Base-by-base conservation (phyloP, 768 basidiomycete genomes). In the Mycena galericulata region DNA sequence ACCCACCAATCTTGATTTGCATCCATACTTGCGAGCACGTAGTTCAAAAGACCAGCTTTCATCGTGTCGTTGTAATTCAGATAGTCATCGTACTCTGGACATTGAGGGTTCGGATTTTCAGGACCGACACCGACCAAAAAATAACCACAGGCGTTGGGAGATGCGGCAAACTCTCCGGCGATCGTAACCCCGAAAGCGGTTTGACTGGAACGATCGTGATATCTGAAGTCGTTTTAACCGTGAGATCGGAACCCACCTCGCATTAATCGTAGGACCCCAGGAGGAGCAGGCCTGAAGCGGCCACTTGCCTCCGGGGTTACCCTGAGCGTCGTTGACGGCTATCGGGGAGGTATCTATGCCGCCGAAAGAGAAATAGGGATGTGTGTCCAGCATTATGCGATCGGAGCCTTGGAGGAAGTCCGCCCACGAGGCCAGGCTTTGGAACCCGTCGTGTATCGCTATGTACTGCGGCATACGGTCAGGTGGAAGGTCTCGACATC, bases 131-230 rank as follows among this genome's bases (percentile, higher is more conserved):
- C 78, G 2, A 62, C 68, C 27, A 81, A 61, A 63, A 76, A 80
- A 17, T 81, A 70, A 11, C 76, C 92, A 73, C 93, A 93, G 58
- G 88, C 83, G 73, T 91, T 93, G 72, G 83, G 84, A 12, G 88
- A 90, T 2, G 84, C 84, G 58, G 91, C 88, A 78, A 91, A 95
- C 78, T 97, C 95, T 46, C 93, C 95, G 0, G 89, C 89, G 27
- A 91, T 75, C 17, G 89, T 89, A 43, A 95, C 79, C 12, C 95
- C 95, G 72, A 94, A 93, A 36, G 71, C 68, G 53, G 71, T 65
- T 71, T 83, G 76, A 68, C 85, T 86, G 32, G 36, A 29, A 27
- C 26, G 11, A 32, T 8, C 49, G 20, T 57, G 55, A n/a, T 38
- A 30, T 12, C 34, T 6, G 6, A 7, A 2, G 30, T 45, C 72